Conservation (phyloP, 2,329 filamentous ascomycete genomes). For the Botrytis medusae region DNA sequence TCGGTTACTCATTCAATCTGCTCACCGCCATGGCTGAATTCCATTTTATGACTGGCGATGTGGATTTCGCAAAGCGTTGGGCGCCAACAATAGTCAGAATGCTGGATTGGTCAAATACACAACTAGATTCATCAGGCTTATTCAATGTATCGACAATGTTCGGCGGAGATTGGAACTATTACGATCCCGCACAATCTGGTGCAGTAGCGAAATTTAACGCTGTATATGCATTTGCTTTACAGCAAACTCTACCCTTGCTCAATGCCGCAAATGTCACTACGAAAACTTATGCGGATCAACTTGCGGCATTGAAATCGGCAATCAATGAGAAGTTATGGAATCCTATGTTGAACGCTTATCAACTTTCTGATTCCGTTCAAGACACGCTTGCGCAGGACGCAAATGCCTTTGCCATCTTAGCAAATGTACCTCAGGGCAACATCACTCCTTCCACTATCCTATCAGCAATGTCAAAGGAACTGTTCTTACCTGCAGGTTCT, state of each 20-base stretch:
- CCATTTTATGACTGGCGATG: not conserved
- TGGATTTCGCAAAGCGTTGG: not conserved
- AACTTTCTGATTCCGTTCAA: not conserved
- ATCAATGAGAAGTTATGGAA: not conserved
- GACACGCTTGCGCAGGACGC: not conserved
- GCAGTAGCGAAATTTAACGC: not conserved
- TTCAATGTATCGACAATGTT: not conserved
- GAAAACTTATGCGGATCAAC: not conserved
- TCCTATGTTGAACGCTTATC: not conserved
- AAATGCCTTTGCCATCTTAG: not conserved
- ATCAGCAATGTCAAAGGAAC: not conserved
- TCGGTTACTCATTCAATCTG: not conserved
- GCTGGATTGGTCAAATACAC: not conserved
- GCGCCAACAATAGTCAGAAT: not conserved
- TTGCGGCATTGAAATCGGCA: not conserved
- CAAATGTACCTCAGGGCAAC: not conserved
- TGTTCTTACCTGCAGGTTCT: not conserved
- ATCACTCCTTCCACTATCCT: not conserved
- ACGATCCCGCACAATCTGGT: not conserved
- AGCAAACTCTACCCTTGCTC: not conserved
- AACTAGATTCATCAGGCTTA: not conserved
- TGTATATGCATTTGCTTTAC: not conserved
- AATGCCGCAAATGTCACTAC: not conserved
- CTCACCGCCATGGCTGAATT: not conserved
- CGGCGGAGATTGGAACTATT: not conserved